Evolutionary conservation across 2,329 filamentous ascomycete species (phyloP).

Genomic region (Penicillium sp.): DNA sequence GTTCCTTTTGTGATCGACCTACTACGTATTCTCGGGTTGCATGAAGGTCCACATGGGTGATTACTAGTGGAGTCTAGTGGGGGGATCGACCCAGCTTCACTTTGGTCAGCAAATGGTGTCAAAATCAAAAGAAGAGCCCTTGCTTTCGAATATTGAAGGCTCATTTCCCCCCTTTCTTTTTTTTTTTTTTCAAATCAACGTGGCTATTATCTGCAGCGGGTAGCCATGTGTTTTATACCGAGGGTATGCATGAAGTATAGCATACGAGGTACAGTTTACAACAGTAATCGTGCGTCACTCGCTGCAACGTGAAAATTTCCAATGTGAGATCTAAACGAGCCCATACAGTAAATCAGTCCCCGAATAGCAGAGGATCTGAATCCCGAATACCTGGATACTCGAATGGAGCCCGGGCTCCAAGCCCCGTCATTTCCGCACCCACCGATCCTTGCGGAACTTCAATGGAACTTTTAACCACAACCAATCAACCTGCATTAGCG

Average conservation of each 20-base stretch:
- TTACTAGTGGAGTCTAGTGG: background rate
- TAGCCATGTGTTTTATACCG: slow-evolving; percentile 5
- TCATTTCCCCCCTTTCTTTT: background rate
- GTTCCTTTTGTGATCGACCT: background rate
- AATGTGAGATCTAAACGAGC: slow-evolving; percentile 1
- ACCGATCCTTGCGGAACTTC: slow-evolving; percentile 15
- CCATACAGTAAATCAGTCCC: too few relatives aligned
- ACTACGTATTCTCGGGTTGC: background rate
- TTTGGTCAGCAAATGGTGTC: background rate
- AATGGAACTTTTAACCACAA: slow-evolving; percentile 6
- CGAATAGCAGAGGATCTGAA: background rate
- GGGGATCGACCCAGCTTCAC: slow-evolving; percentile 2
- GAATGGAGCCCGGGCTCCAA: slow-evolving; percentile 6
- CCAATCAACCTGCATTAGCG: slow-evolving; percentile 15
- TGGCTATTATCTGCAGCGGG: slow-evolving; percentile 11
- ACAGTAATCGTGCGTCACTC: background rate
- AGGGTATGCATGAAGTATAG: background rate
- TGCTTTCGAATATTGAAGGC: background rate
- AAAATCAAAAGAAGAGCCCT: background rate
- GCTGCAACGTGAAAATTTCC: background rate
- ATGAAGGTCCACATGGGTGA: slow-evolving; percentile 3
- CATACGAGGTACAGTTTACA: background rate
- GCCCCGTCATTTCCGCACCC: background rate
- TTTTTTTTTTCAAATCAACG: slow-evolving; percentile 8
- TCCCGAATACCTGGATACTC: slow-evolving; percentile 24